These are phyloP conservation scores for Eutrema yunnanense DNA, from an alignment of 345 rosid species.

Conservation along the genomic window DNA sequence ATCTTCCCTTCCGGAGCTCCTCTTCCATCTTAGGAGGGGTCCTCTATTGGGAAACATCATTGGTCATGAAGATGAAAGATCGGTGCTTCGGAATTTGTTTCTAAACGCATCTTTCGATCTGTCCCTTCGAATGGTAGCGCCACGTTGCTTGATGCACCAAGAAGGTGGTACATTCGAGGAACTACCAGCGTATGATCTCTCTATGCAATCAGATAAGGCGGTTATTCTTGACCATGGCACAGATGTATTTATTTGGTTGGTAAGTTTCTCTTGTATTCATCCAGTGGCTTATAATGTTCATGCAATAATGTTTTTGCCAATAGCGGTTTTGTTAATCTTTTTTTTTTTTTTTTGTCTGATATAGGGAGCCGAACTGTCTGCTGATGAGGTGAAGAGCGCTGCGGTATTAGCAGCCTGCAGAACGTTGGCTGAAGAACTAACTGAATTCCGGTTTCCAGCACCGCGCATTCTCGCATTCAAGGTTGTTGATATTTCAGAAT, in stretches of 20 bases:
- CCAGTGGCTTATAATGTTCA: background rate
- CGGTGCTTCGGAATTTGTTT: slow-evolving; percentile 77
- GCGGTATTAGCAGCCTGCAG: slow-evolving; percentile 92
- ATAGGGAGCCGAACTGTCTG: slow-evolving; percentile 92
- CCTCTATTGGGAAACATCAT: slow-evolving; percentile 91
- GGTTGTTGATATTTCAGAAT: slow-evolving; percentile 36
- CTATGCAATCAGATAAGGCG: slow-evolving; percentile 95
- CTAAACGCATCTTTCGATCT: slow-evolving; percentile 89
- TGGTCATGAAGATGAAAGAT: slow-evolving; percentile 98
- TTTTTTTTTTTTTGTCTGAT: background rate
- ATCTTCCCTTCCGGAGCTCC: slow-evolving; percentile 63
- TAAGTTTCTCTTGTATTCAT: slow-evolving; percentile 30
- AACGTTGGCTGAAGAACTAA: slow-evolving; percentile 93
- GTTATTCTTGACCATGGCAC: slow-evolving; percentile 98
- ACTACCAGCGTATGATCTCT: slow-evolving; percentile 82
- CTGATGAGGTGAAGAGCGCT: slow-evolving; percentile 79
- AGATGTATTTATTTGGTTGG: slow-evolving; percentile 97
- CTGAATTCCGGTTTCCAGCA: slow-evolving; percentile 91
- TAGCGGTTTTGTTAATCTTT: background rate
- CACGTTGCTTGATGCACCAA: slow-evolving; percentile 91
- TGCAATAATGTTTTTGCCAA: background rate
- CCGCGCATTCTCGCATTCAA: slow-evolving; percentile 93
- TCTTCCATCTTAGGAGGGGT: slow-evolving; percentile 92
- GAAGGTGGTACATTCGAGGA: slow-evolving; percentile 99
- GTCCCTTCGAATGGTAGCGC: slow-evolving; percentile 90